These are phyloP conservation scores for Cystobasidium onofrii DNA, from an alignment of 768 basidiomycete species.

Conservation along the genomic window DNA sequence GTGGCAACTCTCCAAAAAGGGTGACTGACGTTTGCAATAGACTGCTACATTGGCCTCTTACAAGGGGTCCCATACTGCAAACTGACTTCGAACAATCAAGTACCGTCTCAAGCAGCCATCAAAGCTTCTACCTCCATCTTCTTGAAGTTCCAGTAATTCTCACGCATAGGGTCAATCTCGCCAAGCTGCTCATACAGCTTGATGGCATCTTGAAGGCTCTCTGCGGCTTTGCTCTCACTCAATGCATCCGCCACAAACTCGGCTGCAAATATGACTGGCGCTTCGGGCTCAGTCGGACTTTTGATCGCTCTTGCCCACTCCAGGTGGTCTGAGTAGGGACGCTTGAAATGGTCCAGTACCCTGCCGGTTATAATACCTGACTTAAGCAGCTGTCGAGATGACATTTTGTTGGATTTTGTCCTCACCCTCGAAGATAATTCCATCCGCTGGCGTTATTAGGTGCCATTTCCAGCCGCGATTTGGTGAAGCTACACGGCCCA, in stretches of 20 bases:
- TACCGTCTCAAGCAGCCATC: neutral
- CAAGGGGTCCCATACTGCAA: neutral
- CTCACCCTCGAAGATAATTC: slow-evolving; percentile 78
- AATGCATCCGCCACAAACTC: slow-evolving; percentile 33
- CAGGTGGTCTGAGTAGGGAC: neutral
- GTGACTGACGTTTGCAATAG: no score
- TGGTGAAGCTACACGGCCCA: slow-evolving; percentile 58
- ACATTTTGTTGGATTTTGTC: no score
- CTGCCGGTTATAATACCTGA: neutral
- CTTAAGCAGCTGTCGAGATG: no score
- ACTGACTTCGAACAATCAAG: neutral
- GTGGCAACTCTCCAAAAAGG: no score
- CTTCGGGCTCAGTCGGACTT: slow-evolving; percentile 10
- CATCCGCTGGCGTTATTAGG: slow-evolving; percentile 92
- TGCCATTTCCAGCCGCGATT: slow-evolving; percentile 70
- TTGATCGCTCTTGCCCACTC: neutral
- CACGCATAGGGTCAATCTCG: slow-evolving; percentile 31
- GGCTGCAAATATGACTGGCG: slow-evolving; percentile 13
- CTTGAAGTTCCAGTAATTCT: slow-evolving; percentile 23
- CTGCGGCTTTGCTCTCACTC: neutral
- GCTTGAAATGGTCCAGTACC: slow-evolving; percentile 21
- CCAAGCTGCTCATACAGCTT: slow-evolving; percentile 30
- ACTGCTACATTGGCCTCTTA: neutral
- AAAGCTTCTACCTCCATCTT: slow-evolving; percentile 7
- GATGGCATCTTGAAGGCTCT: neutral